phyloP scores from a whole-genome alignment of 1,284 basidiomycete genomes.

The Rhodotorula sp. region DNA sequence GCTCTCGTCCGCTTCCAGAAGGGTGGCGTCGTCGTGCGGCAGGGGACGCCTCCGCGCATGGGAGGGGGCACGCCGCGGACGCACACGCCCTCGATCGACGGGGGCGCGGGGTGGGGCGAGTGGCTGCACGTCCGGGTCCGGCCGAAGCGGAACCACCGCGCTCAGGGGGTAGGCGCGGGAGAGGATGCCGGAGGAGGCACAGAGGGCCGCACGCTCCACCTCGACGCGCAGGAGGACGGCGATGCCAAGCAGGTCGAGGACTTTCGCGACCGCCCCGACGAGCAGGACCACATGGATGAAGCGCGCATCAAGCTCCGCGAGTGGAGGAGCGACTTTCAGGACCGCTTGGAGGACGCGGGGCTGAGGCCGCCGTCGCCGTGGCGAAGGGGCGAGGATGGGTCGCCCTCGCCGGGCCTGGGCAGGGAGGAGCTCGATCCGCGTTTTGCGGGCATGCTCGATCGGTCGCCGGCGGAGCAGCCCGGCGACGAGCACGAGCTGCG shows the following conservation, averaged over 20 bases:
- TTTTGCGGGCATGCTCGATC: conserved; percentile 3
- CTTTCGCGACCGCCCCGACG: conserved; percentile 24
- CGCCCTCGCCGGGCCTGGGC: neutral
- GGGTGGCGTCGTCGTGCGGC: conserved; percentile 12
- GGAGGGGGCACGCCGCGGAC: too few relatives aligned
- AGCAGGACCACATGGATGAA: conserved; percentile 15
- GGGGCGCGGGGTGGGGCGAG: neutral
- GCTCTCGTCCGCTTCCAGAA: conserved; percentile 10
- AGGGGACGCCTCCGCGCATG: neutral
- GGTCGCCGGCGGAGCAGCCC: neutral
- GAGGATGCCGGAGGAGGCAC: neutral
- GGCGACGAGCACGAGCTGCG: neutral
- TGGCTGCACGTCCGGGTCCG: neutral
- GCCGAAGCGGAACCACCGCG: neutral
- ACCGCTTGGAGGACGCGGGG: neutral
- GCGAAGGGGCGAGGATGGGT: neutral
- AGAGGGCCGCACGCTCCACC: neutral
- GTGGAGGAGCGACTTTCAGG: neutral
- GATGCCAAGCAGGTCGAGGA: conserved; percentile 12
- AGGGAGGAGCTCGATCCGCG: conserved; percentile 1
- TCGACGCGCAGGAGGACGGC: neutral
- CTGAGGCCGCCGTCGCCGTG: neutral
- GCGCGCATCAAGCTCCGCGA: conserved; percentile 1
- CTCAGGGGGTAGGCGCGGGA: neutral
- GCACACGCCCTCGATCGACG: neutral